These are phyloP conservation scores for Vinca major DNA, from an alignment of 305 asterid genomes.

Conservation along the genomic window DNA sequence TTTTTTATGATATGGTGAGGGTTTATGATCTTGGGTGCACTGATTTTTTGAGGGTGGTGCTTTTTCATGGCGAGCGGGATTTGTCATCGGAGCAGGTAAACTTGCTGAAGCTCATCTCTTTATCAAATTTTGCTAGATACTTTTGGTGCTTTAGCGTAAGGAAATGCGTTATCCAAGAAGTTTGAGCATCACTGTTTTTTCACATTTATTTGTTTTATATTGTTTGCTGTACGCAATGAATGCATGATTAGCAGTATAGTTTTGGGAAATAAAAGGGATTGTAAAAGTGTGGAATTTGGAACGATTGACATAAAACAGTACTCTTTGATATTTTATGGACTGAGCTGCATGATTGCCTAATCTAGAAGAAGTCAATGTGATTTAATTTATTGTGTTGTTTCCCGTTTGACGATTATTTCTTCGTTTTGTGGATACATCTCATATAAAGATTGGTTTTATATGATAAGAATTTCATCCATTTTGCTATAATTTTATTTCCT, in stretches of 20 bases:
- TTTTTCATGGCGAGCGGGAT: constrained; percentile 75
- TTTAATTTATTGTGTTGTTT: neutral
- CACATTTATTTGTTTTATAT: neutral
- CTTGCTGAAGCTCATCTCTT: neutral
- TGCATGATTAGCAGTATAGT: neutral
- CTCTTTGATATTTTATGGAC: neutral
- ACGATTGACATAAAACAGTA: neutral
- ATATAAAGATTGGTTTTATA: neutral
- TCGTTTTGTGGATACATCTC: neutral
- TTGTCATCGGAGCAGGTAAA: constrained; percentile 66
- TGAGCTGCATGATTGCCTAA: neutral
- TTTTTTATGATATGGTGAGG: constrained; percentile 75
- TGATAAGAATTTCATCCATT: neutral
- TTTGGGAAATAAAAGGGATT: neutral
- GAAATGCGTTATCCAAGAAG: neutral
- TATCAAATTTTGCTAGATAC: neutral
- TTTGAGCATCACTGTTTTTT: neutral
- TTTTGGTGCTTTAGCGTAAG: neutral
- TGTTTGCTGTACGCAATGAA: neutral
- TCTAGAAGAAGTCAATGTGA: neutral
- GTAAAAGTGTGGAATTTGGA: neutral
- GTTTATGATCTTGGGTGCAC: constrained; percentile 80
- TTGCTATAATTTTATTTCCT: neutral
- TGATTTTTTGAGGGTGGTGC: constrained; percentile 54
- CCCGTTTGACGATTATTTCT: neutral